Evolutionary conservation across 306 rosid species (phyloP).

Genomic region (Sicyos baderoa): DNA sequence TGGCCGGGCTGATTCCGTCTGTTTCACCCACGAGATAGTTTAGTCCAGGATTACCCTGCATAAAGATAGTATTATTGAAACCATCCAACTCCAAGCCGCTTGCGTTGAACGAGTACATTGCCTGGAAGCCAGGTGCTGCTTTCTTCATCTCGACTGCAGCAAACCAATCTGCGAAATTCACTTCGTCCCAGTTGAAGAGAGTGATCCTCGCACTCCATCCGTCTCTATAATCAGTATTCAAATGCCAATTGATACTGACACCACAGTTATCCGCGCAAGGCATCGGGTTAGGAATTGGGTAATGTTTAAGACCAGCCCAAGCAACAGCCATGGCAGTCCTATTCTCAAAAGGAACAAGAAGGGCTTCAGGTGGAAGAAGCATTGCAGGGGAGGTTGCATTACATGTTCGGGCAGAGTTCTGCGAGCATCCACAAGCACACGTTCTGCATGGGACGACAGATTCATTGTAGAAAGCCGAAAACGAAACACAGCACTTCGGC

Average conservation of each 20-base stretch:
- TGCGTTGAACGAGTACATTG: slow-evolving; percentile 86
- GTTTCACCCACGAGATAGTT: slow-evolving; percentile 79
- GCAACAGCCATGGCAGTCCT: slow-evolving; percentile 50
- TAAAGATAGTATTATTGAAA: slow-evolving; percentile 54
- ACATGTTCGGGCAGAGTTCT: slow-evolving; percentile 44
- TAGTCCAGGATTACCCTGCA: slow-evolving; percentile 66
- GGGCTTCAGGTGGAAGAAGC: slow-evolving; percentile 79
- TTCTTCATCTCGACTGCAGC: slow-evolving; percentile 77
- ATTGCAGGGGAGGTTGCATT: slow-evolving; percentile 58
- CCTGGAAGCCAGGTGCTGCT: slow-evolving; percentile 71
- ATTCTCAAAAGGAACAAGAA: slow-evolving; percentile 90
- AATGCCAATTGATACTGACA: slow-evolving; percentile 85
- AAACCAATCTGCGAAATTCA: slow-evolving; percentile 75
- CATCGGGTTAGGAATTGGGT: slow-evolving; percentile 45
- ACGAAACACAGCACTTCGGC: slow-evolving; percentile 87
- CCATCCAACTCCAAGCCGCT: slow-evolving; percentile 39
- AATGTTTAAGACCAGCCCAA: slow-evolving; percentile 69
- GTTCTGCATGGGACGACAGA: slow-evolving; percentile 92
- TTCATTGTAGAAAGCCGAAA: slow-evolving; percentile 78
- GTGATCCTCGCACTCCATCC: slow-evolving; percentile 97
- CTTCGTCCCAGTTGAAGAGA: slow-evolving; percentile 86
- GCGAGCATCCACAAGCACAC: slow-evolving; percentile 91
- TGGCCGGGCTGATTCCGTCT: slow-evolving; percentile 50
- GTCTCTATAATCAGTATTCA: slow-evolving; percentile 49
- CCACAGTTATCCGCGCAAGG: slow-evolving; percentile 96